Conservation (phyloP, 1,284 basidiomycete species). For the Leccinum angustisporum region DNA sequence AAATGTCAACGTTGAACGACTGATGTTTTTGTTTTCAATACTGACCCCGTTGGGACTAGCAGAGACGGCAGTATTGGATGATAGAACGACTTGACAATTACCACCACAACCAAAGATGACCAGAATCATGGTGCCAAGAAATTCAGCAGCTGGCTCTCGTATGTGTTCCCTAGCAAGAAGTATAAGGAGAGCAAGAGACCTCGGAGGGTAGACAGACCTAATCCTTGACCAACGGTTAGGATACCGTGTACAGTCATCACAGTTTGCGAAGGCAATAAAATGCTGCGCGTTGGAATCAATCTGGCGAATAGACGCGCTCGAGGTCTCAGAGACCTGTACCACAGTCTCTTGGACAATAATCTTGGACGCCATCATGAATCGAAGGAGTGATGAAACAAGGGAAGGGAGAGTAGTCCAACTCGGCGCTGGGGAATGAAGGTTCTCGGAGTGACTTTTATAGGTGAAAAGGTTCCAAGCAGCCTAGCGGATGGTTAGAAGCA, state of each 20-base stretch:
- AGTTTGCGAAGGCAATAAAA: slow-evolving; percentile 25
- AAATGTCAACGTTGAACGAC: slow-evolving; percentile 1
- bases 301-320: slow-evolving; percentile 10
- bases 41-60: slow-evolving; percentile 61
- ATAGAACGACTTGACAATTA: slow-evolving; percentile 62
- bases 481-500: background rate
- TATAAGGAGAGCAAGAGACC: background rate
- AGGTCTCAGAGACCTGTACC: slow-evolving; percentile 20
- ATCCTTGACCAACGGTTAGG: slow-evolving; percentile 59
- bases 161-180: slow-evolving; percentile 39
- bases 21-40: slow-evolving; percentile 10
- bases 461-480: background rate
- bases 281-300: slow-evolving; percentile 4
- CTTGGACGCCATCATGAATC: slow-evolving; percentile 21
- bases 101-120: slow-evolving; percentile 66
- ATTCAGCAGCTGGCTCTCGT: slow-evolving; percentile 68
- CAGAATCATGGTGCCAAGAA: slow-evolving; percentile 66
- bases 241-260: slow-evolving; percentile 31
- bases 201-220: slow-evolving; percentile 42
- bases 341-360: slow-evolving; percentile 15
- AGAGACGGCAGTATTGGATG: slow-evolving; percentile 49
- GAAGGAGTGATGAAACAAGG: slow-evolving; percentile 3
- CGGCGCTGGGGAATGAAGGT: background rate
- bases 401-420: background rate
- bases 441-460: slow-evolving; percentile 26